Conservation (phyloP, 495 filamentous ascomycete genomes). For the Talaromyces nanjingensis region DNA sequence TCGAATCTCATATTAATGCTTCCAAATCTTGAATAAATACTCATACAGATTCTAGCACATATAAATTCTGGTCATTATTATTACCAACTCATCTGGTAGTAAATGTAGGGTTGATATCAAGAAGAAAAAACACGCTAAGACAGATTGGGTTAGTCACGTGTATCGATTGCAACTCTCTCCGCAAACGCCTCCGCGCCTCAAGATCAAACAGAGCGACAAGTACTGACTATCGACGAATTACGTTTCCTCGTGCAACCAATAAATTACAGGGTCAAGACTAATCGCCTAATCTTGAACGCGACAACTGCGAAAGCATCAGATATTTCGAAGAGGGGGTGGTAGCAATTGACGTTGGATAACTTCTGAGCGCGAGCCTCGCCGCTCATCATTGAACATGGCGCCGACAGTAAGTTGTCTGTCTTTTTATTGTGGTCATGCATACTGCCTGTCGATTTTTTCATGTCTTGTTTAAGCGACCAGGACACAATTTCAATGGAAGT, state of each 20-base stretch:
- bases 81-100: too few relatives aligned
- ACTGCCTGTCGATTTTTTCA: too few relatives aligned
- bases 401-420: slow-evolving; percentile 30
- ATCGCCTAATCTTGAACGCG: not conserved
- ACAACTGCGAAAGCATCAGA: not conserved
- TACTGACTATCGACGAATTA: not conserved
- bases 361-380: not conserved
- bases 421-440: too few relatives aligned
- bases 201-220: not conserved
- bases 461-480: too few relatives aligned
- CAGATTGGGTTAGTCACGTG: not conserved
- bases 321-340: not conserved
- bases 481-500: too few relatives aligned
- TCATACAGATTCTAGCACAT: not conserved
- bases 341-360: not conserved
- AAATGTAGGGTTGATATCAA: not conserved
- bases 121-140: not conserved
- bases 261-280: not conserved
- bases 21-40: not conserved
- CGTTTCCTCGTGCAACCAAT: not conserved
- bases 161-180: not conserved
- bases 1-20: not conserved
- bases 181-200: slow-evolving; percentile 2
- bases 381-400: slow-evolving; percentile 22
- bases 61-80: too few relatives aligned